phyloP scores from a whole-genome alignment of 176 grass and related monocot genomes.

The Pontederia paniculata region DNA sequence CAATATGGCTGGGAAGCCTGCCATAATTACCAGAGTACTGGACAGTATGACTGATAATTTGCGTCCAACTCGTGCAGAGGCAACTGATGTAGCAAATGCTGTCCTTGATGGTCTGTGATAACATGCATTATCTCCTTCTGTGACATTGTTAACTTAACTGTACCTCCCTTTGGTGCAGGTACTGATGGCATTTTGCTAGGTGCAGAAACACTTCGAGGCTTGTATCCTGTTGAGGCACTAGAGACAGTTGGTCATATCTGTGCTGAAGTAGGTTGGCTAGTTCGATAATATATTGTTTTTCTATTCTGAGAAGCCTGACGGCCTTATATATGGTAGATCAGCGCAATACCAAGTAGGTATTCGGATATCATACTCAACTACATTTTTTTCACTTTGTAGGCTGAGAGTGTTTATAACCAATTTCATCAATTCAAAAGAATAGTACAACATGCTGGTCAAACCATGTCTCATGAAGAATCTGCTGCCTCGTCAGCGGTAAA shows the following conservation, averaged over 20 bases:
- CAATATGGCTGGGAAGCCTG: slow-evolving; percentile 96
- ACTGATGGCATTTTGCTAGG: slow-evolving; percentile 95
- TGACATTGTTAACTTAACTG: no score
- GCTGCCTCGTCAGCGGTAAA: slow-evolving; percentile 87
- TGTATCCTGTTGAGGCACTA: slow-evolving; percentile 94
- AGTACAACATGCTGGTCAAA: slow-evolving; percentile 78
- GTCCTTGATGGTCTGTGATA: slow-evolving; percentile 67
- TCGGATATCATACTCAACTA: neutral
- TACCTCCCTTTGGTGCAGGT: slow-evolving; percentile 37
- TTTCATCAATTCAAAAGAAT: slow-evolving; percentile 82
- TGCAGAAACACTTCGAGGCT: slow-evolving; percentile 90
- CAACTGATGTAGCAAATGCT: slow-evolving; percentile 97
- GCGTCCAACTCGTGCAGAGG: slow-evolving; percentile 85
- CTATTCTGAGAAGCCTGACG: neutral
- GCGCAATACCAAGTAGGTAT: no score
- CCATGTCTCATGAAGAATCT: slow-evolving; percentile 92
- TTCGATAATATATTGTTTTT: slow-evolving; percentile 6
- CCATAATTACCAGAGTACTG: slow-evolving; percentile 83
- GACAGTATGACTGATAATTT: slow-evolving; percentile 99
- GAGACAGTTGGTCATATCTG: slow-evolving; percentile 85
- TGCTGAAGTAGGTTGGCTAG: slow-evolving; percentile 47
- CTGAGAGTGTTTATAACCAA: slow-evolving; percentile 98
- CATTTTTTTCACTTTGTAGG: slow-evolving; percentile 38
- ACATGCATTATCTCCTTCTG: neutral
- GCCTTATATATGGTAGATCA: neutral